phyloP scores from a whole-genome alignment of 2,329 filamentous ascomycete species.

The Ophiocordyceps unilateralis region DNA sequence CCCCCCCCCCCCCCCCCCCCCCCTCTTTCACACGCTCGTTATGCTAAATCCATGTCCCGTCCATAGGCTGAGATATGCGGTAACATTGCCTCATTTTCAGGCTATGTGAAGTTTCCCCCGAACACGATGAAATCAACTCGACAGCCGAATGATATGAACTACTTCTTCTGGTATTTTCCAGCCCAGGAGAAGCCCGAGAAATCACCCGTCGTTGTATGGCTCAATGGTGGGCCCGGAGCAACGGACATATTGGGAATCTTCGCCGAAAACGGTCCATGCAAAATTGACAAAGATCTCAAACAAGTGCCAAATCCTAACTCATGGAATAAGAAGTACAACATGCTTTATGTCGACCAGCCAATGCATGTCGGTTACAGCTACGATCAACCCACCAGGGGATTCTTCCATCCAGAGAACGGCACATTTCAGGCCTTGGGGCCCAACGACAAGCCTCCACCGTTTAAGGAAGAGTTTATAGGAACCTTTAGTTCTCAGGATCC shows the following conservation, averaged over 20 bases:
- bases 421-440: conserved; percentile 21
- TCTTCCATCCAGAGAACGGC: conserved; percentile 28
- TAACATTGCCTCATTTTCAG: not conserved
- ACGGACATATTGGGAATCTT: conserved; percentile 49
- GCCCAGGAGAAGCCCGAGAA: conserved; percentile 21
- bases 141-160: not conserved
- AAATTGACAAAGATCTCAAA: conserved; percentile 29
- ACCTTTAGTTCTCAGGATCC: conserved; percentile 14
- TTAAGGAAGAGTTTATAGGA: conserved; percentile 12
- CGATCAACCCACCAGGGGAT: conserved; percentile 45
- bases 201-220: conserved; percentile 39
- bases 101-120: not conserved
- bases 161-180: conserved; percentile 33
- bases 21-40: too few species aligned
- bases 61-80: not conserved
- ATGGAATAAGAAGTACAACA: conserved; percentile 38
- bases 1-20: too few species aligned
- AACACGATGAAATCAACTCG: not conserved
- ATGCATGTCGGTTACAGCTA: conserved; percentile 52
- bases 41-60: too few species aligned
- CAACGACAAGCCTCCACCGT: conserved; percentile 16
- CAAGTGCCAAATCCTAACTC: conserved; percentile 42
- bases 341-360: conserved; percentile 42
- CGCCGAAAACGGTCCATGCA: conserved; percentile 36
- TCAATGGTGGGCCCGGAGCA: conserved; percentile 46